A percentile compares a stretch with the other conserved stretches of the same genome.
Conservation (phyloP, 2,329 filamentous ascomycete species). For the Arthroderma sp. region DNA sequence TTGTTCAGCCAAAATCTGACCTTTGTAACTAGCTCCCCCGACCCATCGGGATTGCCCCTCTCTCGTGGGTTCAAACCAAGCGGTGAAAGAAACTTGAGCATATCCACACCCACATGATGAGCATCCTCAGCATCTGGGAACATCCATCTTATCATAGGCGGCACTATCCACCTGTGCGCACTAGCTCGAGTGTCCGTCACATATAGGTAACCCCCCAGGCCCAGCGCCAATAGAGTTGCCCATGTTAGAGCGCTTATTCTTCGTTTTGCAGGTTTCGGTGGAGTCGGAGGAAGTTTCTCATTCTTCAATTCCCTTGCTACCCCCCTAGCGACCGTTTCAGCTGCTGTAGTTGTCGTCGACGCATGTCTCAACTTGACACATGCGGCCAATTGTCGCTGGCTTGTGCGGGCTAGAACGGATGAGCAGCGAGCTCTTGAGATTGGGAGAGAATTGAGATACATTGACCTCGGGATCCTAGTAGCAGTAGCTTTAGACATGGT, state of each 20-base stretch:
- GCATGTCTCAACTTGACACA: no score
- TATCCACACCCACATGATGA: constrained; percentile 64
- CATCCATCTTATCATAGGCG: constrained; percentile 29
- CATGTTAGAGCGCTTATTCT: constrained; percentile 1
- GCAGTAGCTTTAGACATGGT: no score
- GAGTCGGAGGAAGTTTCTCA: no score
- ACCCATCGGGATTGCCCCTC: constrained; percentile 47
- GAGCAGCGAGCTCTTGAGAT: no score
- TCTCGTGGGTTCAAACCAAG: constrained; percentile 73
- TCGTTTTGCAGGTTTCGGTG: not conserved
- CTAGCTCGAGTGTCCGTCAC: constrained; percentile 62
- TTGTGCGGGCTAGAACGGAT: no score
- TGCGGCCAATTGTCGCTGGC: no score
- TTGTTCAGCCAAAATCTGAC: constrained; percentile 12
- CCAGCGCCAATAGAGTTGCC: constrained; percentile 38
- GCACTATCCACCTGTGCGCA: constrained; percentile 53
- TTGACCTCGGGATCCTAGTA: no score
- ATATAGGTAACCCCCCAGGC: constrained; percentile 47
- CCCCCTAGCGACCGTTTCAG: no score
- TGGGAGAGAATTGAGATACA: no score
- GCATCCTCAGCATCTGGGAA: constrained; percentile 58
- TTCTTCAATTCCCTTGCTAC: no score
- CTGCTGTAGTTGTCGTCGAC: no score
- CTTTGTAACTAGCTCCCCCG: constrained; percentile 43
- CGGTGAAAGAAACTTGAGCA: constrained; percentile 58